Percentiles rank a stretch among this genome's conserved stretches.
These are phyloP conservation scores for Hanseniaspora pseudoguilliermondii DNA, from an alignment of 805 yeast species.

Conservation along the genomic window DNA sequence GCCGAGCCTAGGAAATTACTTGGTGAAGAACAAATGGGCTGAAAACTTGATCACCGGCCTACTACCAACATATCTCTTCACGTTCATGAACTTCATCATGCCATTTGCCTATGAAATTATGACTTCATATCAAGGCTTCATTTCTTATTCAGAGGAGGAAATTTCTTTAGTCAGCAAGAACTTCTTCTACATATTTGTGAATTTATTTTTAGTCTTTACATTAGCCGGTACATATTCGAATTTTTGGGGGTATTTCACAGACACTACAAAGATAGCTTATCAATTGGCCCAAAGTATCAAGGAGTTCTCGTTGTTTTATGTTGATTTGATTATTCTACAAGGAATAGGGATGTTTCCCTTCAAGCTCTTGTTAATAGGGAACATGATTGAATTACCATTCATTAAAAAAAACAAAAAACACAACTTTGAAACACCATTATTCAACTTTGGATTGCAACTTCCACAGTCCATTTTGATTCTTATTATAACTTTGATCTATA, in stretches of 20 bases:
- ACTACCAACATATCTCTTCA: constrained; percentile 81
- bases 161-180: constrained; percentile 80
- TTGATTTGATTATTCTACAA: constrained; percentile 69
- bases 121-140: constrained; percentile 72
- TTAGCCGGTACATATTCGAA: constrained; percentile 83
- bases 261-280: constrained; percentile 78
- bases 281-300: constrained; percentile 72
- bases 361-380: constrained; percentile 68
- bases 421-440: constrained; percentile 74
- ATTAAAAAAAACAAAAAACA: constrained; percentile 50
- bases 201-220: constrained; percentile 85
- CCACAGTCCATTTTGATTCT: constrained; percentile 86
- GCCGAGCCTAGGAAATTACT: constrained; percentile 64
- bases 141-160: constrained; percentile 88
- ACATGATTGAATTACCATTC: constrained; percentile 60
- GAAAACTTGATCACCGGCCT: constrained; percentile 73
- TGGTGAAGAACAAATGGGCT: constrained; percentile 57
- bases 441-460: constrained; percentile 79
- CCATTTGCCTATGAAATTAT: constrained; percentile 81
- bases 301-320: constrained; percentile 75
- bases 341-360: constrained; percentile 87
- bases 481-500: constrained; percentile 72
- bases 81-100: constrained; percentile 65
- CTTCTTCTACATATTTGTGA: constrained; percentile 87
- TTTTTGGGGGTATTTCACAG: constrained; percentile 68